Evolutionary conservation across 305 asterid genomes (phyloP).

Genomic region (Fraxinus sp.): DNA sequence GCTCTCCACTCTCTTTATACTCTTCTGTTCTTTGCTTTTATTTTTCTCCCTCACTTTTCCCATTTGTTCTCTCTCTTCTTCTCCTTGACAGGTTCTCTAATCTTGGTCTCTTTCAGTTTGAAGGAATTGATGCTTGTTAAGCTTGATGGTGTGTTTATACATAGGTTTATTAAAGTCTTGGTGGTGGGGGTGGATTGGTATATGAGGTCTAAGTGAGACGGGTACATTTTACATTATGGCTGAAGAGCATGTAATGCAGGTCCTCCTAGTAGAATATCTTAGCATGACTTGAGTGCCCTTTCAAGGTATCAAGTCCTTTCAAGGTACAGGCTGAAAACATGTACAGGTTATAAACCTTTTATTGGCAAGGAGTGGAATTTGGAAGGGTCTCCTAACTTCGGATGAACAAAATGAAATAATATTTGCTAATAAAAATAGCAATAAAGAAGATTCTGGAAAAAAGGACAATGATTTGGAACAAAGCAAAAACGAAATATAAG

Average conservation of each 20-base stretch:
- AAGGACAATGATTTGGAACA: neutral
- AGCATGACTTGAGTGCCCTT: constrained; percentile 14
- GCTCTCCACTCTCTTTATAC: neutral
- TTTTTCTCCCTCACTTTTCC: neutral
- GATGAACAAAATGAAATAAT: neutral
- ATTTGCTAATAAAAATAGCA: neutral
- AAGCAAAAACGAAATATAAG: neutral
- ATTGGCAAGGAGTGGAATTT: neutral
- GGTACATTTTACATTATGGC: neutral
- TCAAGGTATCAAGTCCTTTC: neutral
- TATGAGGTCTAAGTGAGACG: neutral
- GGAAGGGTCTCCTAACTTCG: constrained; percentile 2
- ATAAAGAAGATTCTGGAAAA: neutral
- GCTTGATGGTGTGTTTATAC: neutral
- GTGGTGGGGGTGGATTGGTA: neutral
- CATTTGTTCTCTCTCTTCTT: neutral
- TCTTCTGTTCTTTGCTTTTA: neutral
- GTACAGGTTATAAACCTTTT: constrained; percentile 5
- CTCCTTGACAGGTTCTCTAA: neutral
- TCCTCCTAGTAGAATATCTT: constrained; percentile 20
- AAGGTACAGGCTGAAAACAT: neutral
- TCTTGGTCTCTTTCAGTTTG: neutral
- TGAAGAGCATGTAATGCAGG: neutral
- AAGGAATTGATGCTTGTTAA: neutral
- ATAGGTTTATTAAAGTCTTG: neutral